phyloP scores from a whole-genome alignment of 805 yeast species.

The Maudiozyma turicensis region DNA sequence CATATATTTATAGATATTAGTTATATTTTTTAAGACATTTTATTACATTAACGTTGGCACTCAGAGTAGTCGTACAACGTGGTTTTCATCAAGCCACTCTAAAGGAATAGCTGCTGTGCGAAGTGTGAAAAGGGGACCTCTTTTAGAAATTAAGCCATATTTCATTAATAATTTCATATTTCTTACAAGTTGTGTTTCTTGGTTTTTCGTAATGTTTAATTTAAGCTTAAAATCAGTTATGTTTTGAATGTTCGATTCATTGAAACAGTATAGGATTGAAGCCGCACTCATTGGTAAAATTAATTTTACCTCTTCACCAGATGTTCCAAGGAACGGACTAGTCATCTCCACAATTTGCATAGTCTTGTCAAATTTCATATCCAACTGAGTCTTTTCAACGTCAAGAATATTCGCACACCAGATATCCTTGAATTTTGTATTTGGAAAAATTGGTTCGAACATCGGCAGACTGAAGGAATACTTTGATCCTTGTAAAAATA shows the following conservation, averaged over 20 bases:
- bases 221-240: slow-evolving; percentile 1
- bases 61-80: background rate
- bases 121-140: background rate
- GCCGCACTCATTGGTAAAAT: slow-evolving; percentile 9
- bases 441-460: background rate
- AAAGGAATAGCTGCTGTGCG: background rate
- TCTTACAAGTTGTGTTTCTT: slow-evolving; percentile 1
- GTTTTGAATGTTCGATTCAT: slow-evolving; percentile 5
- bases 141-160: background rate
- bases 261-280: slow-evolving; percentile 11
- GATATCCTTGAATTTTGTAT: background rate
- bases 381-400: background rate
- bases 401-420: background rate
- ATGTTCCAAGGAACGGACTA: slow-evolving; percentile 1
- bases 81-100: background rate
- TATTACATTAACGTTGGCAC: background rate
- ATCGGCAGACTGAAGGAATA: background rate
- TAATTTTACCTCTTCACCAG: background rate
- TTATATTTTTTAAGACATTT: background rate
- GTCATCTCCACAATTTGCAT: slow-evolving; percentile 10
- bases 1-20: too few species aligned
- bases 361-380: background rate
- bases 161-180: slow-evolving; percentile 5
- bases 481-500: background rate
- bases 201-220: slow-evolving; percentile 3